Evolutionary conservation across 2,329 filamentous ascomycete genomes (phyloP).

Genomic region (Pochonia chlamydosporia): DNA sequence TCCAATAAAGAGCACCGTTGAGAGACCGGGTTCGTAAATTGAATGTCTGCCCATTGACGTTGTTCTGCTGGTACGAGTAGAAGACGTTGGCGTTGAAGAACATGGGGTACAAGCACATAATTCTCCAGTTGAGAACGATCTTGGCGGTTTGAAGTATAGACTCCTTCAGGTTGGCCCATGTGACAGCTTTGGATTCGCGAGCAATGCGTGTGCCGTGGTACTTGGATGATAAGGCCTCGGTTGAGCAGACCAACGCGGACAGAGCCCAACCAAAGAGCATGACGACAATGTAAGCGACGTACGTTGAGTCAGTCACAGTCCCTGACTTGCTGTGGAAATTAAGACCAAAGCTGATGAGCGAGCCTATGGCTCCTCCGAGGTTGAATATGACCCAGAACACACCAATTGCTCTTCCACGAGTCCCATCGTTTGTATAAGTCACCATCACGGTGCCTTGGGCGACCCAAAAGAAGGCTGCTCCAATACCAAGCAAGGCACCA

Average conservation of each 20-base stretch:
- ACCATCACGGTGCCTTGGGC: constrained; percentile 44
- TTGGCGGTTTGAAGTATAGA: constrained; percentile 29
- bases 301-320: constrained; percentile 44
- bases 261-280: constrained; percentile 43
- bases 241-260: constrained; percentile 41
- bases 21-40: constrained; percentile 48
- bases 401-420: constrained; percentile 36
- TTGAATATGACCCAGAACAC: constrained; percentile 43
- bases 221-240: constrained; percentile 16
- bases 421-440: constrained; percentile 24
- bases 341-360: constrained; percentile 26
- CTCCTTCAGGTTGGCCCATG: constrained; percentile 30
- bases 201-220: constrained; percentile 29
- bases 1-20: constrained; percentile 48
- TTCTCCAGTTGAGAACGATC: constrained; percentile 36
- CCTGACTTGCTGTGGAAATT: constrained; percentile 34
- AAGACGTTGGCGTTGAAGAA: constrained; percentile 51
- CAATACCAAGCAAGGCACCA: constrained; percentile 40
- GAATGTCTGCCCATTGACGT: constrained; percentile 48
- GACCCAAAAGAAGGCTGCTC: constrained; percentile 39
- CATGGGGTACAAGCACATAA: constrained; percentile 42
- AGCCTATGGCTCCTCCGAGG: constrained; percentile 37
- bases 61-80: constrained; percentile 51
- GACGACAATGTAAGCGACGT: constrained; percentile 41
- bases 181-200: constrained; percentile 28